These are phyloP conservation scores for Malus sieversii DNA, from an alignment of 306 rosid genomes.

Conservation along the genomic window DNA sequence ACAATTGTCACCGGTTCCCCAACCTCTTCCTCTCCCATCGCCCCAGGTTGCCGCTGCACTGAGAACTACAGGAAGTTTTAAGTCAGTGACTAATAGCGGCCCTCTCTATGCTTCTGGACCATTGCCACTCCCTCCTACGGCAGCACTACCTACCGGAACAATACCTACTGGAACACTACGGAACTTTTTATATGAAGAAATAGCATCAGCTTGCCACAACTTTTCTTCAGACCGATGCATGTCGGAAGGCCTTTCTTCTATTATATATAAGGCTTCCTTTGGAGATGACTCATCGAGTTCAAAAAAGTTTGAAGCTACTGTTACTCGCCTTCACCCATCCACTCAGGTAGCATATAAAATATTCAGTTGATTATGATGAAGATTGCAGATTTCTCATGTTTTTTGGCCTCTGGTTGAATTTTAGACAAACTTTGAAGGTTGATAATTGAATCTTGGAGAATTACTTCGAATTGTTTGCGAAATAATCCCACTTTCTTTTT, in stretches of 20 bases:
- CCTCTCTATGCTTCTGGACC: constrained; percentile 74
- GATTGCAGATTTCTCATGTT: not conserved
- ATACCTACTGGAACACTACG: constrained; percentile 51
- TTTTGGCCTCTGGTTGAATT: not conserved
- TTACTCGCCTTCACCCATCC: constrained; percentile 81
- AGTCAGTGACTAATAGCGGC: constrained; percentile 57
- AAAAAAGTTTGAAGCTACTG: constrained; percentile 84
- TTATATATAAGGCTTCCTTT: constrained; percentile 78
- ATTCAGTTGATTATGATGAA: not conserved
- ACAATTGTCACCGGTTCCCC: constrained; percentile 57
- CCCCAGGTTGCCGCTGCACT: constrained; percentile 46
- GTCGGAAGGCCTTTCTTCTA: constrained; percentile 83
- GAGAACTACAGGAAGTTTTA: constrained; percentile 69
- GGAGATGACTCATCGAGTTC: constrained; percentile 75
- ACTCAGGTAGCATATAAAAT: constrained; percentile 46
- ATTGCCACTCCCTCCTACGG: constrained; percentile 82
- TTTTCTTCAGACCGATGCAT: constrained; percentile 78
- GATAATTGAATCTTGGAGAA: not conserved
- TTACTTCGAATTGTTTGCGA: not conserved
- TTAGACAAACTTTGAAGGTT: not conserved
- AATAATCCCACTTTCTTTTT: not conserved
- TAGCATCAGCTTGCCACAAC: constrained; percentile 74
- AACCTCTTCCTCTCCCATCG: constrained; percentile 96
- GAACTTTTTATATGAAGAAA: constrained; percentile 63
- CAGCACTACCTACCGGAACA: constrained; percentile 22